Base-by-base conservation (phyloP, 176 grass and related monocot genomes). In the Coix lacrymajobi region DNA sequence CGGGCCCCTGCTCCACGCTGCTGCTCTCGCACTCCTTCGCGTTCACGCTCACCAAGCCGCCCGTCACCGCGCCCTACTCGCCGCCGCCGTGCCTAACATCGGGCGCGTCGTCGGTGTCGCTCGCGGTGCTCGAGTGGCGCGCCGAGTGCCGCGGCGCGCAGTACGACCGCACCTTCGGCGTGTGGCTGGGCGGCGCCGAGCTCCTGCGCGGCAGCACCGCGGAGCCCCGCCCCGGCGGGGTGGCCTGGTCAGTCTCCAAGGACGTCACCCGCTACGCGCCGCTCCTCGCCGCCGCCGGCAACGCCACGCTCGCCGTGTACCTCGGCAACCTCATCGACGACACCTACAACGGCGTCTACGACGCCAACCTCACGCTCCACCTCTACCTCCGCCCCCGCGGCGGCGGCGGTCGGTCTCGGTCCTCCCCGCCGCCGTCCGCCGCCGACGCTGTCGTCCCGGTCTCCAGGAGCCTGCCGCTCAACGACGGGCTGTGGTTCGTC, bases 401-500 rank as follows among this genome's bases (percentile, higher is more conserved):
- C 16, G 34, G 19, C 4, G 19, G 1, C 34, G 28, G 10, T n/a
- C 38, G 51, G n/a, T n/a, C 58, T 10, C 56, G 31, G 24, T 0
- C 51, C 2, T 3, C 28, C 3, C 2, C 32, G 11, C 8, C 54
- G 11, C 1, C 82, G 6, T 9, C 82, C 8, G 82, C 91, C 0
- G 96, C 96, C 5, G 85, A 96, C 36, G 76, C 87, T 26, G 51
- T 96, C 24, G 45, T 96, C 2, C 96, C 96, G 2, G 66, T 99
- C 25, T 99, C 96, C 0, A 91, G 96, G 24, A 82, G 16, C 58
- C 44, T 90, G 9, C 91, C 93, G 51, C 62, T 89, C 28, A 80
- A 90, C 83, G 96, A 92, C 40, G 96, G 93, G 45, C 84, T 89
- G 6, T 99, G 96, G 96, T 99, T 99, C 82, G 77, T 45, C 2